These are phyloP conservation scores for Lenwebbia sp. DNA, from an alignment of 345 rosid genomes.

Conservation along the genomic window DNA sequence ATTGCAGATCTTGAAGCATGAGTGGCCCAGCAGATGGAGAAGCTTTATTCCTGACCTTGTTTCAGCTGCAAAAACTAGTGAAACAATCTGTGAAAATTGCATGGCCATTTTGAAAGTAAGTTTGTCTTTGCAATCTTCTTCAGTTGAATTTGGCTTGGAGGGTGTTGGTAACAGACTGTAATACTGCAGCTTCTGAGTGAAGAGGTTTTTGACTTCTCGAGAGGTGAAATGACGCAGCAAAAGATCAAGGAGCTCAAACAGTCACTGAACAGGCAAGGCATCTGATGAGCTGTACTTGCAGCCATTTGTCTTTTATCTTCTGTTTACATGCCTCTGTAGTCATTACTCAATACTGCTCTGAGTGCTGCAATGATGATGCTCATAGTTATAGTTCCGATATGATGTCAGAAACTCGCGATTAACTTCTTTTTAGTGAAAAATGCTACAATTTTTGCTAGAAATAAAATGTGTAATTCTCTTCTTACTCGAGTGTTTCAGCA, in stretches of 20 bases:
- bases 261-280: conserved; percentile 71
- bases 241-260: conserved; percentile 98
- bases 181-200: conserved; percentile 78
- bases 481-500: neutral
- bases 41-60: conserved; percentile 99
- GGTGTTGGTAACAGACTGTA: neutral
- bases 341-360: neutral
- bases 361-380: neutral
- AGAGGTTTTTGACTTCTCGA: conserved; percentile 98
- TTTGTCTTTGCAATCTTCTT: neutral
- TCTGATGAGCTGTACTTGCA: neutral
- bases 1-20: conserved; percentile 87
- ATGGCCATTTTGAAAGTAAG: conserved; percentile 91
- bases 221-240: conserved; percentile 97
- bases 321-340: neutral
- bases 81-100: conserved; percentile 99
- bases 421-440: neutral
- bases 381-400: neutral
- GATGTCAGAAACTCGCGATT: neutral
- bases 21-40: conserved; percentile 97
- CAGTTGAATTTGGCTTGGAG: neutral
- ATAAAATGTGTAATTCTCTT: neutral
- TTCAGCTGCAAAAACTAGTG: conserved; percentile 98
- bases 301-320: neutral
- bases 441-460: neutral